phyloP scores from a whole-genome alignment of 2,329 filamentous ascomycete genomes.

The Penicillium concentricum region DNA sequence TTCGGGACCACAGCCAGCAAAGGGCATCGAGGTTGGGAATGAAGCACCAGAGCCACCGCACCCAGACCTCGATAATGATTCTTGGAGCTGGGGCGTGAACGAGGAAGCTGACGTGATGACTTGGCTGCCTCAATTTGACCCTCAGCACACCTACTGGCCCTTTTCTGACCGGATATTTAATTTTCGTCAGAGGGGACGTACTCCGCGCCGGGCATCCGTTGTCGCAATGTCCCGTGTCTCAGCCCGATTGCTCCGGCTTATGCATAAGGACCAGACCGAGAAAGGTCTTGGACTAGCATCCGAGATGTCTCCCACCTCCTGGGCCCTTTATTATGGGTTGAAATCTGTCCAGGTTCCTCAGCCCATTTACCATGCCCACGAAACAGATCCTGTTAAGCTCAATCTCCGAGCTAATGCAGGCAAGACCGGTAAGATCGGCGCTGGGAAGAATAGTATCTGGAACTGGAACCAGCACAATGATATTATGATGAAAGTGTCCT shows the following conservation, averaged over 20 bases:
- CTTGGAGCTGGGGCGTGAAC: slow-evolving; percentile 5
- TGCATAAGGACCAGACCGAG: slow-evolving; percentile 2
- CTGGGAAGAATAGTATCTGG: slow-evolving; percentile 9
- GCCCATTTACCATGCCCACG: slow-evolving; percentile 5
- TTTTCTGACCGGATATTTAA: slow-evolving; percentile 6
- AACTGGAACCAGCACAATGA: slow-evolving; percentile 4
- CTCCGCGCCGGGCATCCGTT: slow-evolving; percentile 2
- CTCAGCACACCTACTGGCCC: slow-evolving; percentile 7
- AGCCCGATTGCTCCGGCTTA: not conserved
- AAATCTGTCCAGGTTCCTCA: slow-evolving; percentile 13
- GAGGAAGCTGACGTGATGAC: slow-evolving; percentile 16
- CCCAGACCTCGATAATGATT: not conserved
- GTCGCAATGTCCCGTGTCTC: slow-evolving; percentile 14
- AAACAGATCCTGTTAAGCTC: slow-evolving; percentile 4
- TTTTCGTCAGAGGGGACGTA: slow-evolving; percentile 2
- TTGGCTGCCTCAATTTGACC: slow-evolving; percentile 13
- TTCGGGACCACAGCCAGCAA: slow-evolving; percentile 3
- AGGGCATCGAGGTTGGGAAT: not conserved
- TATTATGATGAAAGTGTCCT: slow-evolving; percentile 4
- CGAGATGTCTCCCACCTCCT: slow-evolving; percentile 12
- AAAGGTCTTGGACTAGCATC: slow-evolving; percentile 6
- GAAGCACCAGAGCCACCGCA: not conserved
- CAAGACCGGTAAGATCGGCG: slow-evolving; percentile 2
- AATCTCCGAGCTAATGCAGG: slow-evolving; percentile 7
- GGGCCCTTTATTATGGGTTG: slow-evolving; percentile 12